These are phyloP conservation scores for Betula pendula DNA, from an alignment of 306 rosid genomes.

Conservation along the genomic window DNA sequence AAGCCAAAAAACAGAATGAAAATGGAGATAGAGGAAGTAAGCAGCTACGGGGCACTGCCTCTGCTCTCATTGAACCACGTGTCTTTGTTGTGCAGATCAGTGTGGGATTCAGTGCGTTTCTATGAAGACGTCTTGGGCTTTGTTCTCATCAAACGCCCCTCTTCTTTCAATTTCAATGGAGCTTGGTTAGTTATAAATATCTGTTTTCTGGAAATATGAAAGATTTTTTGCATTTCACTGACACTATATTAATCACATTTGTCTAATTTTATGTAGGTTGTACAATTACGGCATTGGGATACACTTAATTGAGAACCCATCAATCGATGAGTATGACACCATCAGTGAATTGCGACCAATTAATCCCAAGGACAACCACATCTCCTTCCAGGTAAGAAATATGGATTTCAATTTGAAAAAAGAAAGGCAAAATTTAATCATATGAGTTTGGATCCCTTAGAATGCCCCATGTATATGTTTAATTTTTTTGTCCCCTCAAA, in stretches of 20 bases:
- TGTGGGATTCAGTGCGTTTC: slow-evolving; percentile 65
- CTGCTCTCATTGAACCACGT: slow-evolving; percentile 75
- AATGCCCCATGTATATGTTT: no score
- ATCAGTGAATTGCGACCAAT: slow-evolving; percentile 49
- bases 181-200: slow-evolving; percentile 56
- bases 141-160: slow-evolving; percentile 77
- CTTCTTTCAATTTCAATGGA: slow-evolving; percentile 82
- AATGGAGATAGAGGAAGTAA: slow-evolving; percentile 73
- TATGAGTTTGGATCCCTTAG: no score
- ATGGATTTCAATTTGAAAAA: no score
- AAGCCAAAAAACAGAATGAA: slow-evolving; percentile 3
- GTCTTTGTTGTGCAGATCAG: slow-evolving; percentile 67
- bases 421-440: no score
- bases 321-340: slow-evolving; percentile 46
- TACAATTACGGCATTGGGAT: slow-evolving; percentile 81
- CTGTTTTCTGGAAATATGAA: neutral
- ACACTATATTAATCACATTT: neutral
- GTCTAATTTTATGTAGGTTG: slow-evolving; percentile 39
- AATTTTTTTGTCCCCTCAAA: no score
- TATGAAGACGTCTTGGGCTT: slow-evolving; percentile 75
- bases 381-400: slow-evolving; percentile 64
- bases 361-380: slow-evolving; percentile 80
- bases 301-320: slow-evolving; percentile 74
- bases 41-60: slow-evolving; percentile 57
- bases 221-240: neutral